phyloP scores from a whole-genome alignment of 768 basidiomycete genomes.

The Cystobasidium ongulense region DNA sequence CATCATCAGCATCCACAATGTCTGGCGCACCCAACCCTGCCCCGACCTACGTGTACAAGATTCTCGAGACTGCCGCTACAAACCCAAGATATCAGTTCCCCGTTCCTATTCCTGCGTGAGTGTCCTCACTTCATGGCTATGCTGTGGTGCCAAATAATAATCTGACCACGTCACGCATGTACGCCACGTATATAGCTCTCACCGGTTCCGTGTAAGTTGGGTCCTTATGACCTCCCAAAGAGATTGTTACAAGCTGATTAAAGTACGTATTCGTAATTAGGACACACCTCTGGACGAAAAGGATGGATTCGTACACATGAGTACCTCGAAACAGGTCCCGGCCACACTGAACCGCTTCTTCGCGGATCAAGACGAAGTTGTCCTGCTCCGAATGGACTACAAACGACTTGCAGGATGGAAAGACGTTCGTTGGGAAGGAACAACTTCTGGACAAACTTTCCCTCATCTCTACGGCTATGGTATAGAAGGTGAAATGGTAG shows the following conservation, averaged over 20 bases:
- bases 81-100: constrained; percentile 20
- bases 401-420: constrained; percentile 42
- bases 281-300: constrained; percentile 16
- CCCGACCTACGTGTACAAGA: constrained; percentile 28
- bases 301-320: constrained; percentile 46
- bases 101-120: constrained; percentile 30
- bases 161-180: background rate
- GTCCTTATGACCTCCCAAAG: too few relatives aligned
- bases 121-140: background rate
- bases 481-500: constrained; percentile 45
- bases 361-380: constrained; percentile 41
- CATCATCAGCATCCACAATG: constrained; percentile 13
- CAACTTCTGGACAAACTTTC: constrained; percentile 33
- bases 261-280: background rate
- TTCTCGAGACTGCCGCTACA: constrained; percentile 19
- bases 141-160: too few relatives aligned
- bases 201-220: background rate
- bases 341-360: constrained; percentile 45
- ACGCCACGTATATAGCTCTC: background rate
- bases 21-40: constrained; percentile 6
- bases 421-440: constrained; percentile 43
- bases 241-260: too few relatives aligned
- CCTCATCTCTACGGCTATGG: constrained; percentile 44
- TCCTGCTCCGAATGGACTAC: constrained; percentile 42
- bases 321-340: constrained; percentile 41